Base-by-base conservation (phyloP, 1,139 yeast genomes). In the Yamadazyma membranifaciens region DNA sequence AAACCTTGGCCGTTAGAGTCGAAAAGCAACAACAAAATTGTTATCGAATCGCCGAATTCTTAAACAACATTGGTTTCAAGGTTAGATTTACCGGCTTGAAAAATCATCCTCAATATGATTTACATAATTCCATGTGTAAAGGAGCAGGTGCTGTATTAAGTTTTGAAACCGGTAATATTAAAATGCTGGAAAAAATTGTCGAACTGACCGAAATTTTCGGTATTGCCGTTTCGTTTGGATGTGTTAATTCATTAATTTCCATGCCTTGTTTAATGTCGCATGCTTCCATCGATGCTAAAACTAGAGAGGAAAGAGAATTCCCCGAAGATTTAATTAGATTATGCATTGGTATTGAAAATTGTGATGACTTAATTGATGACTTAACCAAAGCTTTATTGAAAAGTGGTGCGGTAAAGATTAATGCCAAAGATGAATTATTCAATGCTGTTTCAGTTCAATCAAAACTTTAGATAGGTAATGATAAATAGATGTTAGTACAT, bases 191-290 rank as follows among this genome's bases (percentile, higher is more conserved):
- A 58, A 73, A 75, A 45, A 82, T 91, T 47, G 92, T 89, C 17
- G 92, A 87, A 53, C 69, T 73, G 39, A 80, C 91, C 9, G 80
- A 82, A 43, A 71, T 91, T 34, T 91, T 87, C 69, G 89, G 92
- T 30, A 88, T 91, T 49, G 87, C 96, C 9, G 97, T 91, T 4
- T 86, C 95, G 5, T 91, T 91, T 64, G 98, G 98, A 14, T 86
- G 96, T 61, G 96, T 91, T 43, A 87, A 88, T 65, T 87, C 96
- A 14, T 73, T 91, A 55, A 87, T 91, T 44, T 85, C 94, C 36
- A 79, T 89, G 84, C 97, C 97, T 10, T 87, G 96, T 63, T 80
- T 80, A 62, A 89, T 89, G 97, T 87, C 96, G 2, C 97, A 89
- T 59, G 97, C 97, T n/a, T 83, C 96, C 5, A 89, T 91, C 49